phyloP scores from a whole-genome alignment of 164 flowering plant genomes.

The Macadamia tetraphylla region DNA sequence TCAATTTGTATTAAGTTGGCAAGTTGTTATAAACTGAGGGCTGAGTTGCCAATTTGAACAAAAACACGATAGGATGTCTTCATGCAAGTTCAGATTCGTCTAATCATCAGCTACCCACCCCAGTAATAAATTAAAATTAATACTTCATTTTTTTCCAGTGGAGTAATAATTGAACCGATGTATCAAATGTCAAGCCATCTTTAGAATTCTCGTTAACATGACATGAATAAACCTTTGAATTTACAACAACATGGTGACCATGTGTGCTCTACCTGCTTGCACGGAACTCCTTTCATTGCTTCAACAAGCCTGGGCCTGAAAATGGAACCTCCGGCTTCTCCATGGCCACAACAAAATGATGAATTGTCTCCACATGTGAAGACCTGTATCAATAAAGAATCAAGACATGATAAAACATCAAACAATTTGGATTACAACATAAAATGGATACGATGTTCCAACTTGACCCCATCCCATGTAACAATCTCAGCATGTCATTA shows the following conservation, averaged over 20 bases:
- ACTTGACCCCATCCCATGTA: not conserved
- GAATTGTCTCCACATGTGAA: conserved; percentile 95
- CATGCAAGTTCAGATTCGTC: too few species aligned
- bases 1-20: too few species aligned
- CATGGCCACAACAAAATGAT: conserved; percentile 83
- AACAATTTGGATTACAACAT: not conserved
- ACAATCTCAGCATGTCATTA: not conserved
- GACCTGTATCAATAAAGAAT: conserved; percentile 41
- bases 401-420: not conserved
- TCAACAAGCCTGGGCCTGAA: conserved; percentile 79
- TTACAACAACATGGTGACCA: not conserved
- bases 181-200: not conserved
- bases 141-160: too few species aligned
- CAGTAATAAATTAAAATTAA: too few species aligned
- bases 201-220: not conserved
- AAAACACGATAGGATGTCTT: not conserved
- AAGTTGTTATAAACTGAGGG: too few species aligned
- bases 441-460: not conserved
- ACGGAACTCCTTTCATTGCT: conserved; percentile 65
- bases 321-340: conserved; percentile 66
- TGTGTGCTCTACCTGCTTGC: conserved; percentile 67
- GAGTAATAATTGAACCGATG: not conserved
- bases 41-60: too few species aligned
- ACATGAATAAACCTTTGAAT: not conserved
- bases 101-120: too few species aligned